These are phyloP conservation scores for Microcyclospora pomicola DNA, from an alignment of 2,329 filamentous ascomycete species.

Conservation along the genomic window DNA sequence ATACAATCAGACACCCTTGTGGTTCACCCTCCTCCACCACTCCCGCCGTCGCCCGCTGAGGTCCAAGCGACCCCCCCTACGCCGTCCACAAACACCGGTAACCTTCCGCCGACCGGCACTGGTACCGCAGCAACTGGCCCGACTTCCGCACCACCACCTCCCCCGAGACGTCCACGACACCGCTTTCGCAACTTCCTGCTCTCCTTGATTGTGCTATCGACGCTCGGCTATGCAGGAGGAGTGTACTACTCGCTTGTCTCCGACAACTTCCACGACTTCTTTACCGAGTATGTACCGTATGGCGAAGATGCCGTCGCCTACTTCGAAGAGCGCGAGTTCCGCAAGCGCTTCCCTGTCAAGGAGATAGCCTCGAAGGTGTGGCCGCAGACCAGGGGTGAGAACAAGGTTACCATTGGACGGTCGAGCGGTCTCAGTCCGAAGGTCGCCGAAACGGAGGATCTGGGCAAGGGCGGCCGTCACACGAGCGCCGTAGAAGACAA, in stretches of 20 bases:
- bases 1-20: background rate
- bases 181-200: slow-evolving; percentile 66
- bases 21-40: slow-evolving; percentile 8
- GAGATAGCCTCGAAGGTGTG: slow-evolving; percentile 27
- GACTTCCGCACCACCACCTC: slow-evolving; percentile 29
- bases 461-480: slow-evolving; percentile 41
- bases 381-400: slow-evolving; percentile 40
- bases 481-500: slow-evolving; percentile 42
- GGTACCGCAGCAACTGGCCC: slow-evolving; percentile 29
- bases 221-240: slow-evolving; percentile 70
- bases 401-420: slow-evolving; percentile 68
- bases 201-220: slow-evolving; percentile 61
- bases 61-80: slow-evolving; percentile 9
- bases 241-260: slow-evolving; percentile 86
- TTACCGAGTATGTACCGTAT: slow-evolving; percentile 90
- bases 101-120: slow-evolving; percentile 16
- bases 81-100: slow-evolving; percentile 13
- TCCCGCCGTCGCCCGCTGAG: slow-evolving; percentile 16
- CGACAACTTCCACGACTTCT: slow-evolving; percentile 98
- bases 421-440: slow-evolving; percentile 77
- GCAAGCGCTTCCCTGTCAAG: slow-evolving; percentile 60
- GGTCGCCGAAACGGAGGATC: slow-evolving; percentile 48
- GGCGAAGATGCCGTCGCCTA: slow-evolving; percentile 91
- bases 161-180: slow-evolving; percentile 51
- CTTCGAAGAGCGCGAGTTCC: slow-evolving; percentile 88